Base-by-base conservation (phyloP, 805 yeast species). In the Metschnikowia lochheadii region DNA sequence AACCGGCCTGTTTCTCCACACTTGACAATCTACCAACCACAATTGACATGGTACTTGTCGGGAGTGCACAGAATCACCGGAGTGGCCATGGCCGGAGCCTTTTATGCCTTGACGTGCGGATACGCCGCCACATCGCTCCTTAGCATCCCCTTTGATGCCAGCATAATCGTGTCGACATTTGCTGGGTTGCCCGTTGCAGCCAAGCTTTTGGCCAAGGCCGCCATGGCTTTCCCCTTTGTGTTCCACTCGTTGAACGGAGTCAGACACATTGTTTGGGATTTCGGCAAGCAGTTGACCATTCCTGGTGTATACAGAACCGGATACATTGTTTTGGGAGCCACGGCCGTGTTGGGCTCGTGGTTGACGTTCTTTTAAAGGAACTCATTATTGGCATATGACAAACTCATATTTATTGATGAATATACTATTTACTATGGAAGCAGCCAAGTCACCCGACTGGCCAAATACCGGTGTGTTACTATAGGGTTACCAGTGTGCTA, bases 221-320 rank as follows among this genome's bases (percentile, higher is more conserved):
- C 81, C 38, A 81, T 85, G 64, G 82, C 94, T 7, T 81, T 81
- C 75, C 91, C 97, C 58, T 89, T 94, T 70, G 86, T 87, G 31
- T 90, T 81, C 85, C 99, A 94, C 72, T 63, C 80, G 43, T 81
- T 77, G 67, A 89, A 91, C 68, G 97, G 98, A 62, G 53, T 92
- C 56, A 89, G 99, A 80, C 99, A 94, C 69, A 75, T 92, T 70
- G 65, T 88, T 49, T 94, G 99, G 99, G 99, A 94, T 69, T 68
- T 83, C 48, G 96, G 96, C 67, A 77, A 74, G 59, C 87, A 85
- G 69, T 79, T 92, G 66, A 80, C 90, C 54, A 64, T 88, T 60
- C 82, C 85, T 65, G 97, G 96, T 59, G 97, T 94, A 51, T 87
- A 87, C 82, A 82, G 85, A 73, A 90, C 97, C 35, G 98, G 97